Conservation (phyloP, 1,284 basidiomycete genomes). For the Xanthoconium separans region DNA sequence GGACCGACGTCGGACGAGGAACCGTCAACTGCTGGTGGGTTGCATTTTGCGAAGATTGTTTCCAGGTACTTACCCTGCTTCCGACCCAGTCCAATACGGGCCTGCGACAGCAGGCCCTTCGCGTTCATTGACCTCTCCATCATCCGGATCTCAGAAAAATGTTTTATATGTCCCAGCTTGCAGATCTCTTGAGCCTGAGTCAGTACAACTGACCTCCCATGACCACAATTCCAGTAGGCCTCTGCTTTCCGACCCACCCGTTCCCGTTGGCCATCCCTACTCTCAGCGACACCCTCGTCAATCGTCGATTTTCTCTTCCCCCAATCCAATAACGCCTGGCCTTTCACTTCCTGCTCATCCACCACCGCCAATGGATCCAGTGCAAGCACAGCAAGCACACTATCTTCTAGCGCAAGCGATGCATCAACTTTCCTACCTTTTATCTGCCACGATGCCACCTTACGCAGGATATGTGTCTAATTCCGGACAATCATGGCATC, state of each 20-base stretch:
- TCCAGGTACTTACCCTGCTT: slow-evolving; percentile 8
- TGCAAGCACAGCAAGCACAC: slow-evolving; percentile 33
- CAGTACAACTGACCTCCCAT: not conserved
- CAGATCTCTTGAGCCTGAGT: slow-evolving; percentile 10
- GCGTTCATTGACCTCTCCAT: slow-evolving; percentile 3
- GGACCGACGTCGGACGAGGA: slow-evolving; percentile 1
- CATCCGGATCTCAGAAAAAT: slow-evolving; percentile 10
- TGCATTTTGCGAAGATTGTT: not conserved
- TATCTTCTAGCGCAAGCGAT: slow-evolving; percentile 32
- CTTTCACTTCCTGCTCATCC: slow-evolving; percentile 10
- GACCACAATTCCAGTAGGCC: not conserved
- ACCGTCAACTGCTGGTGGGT: slow-evolving; percentile 14
- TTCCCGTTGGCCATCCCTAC: slow-evolving; percentile 2
- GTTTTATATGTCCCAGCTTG: slow-evolving; percentile 3
- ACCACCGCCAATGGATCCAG: slow-evolving; percentile 25
- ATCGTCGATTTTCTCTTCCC: slow-evolving; percentile 15
- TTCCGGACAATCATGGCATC: slow-evolving; percentile 24
- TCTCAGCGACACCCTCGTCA: slow-evolving; percentile 21
- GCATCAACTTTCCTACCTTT: slow-evolving; percentile 32
- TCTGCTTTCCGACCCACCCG: slow-evolving; percentile 1
- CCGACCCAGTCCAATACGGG: slow-evolving; percentile 11
- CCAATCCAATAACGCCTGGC: slow-evolving; percentile 7
- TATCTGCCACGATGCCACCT: slow-evolving; percentile 31
- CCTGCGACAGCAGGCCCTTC: slow-evolving; percentile 9
- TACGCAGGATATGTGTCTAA: slow-evolving; percentile 19